A percentile compares a stretch with the other conserved stretches of the same genome.
Evolutionary conservation across 192 early-diverging fungal genomes (phyloP).

Genomic region (Rhizophagus prolifer): DNA sequence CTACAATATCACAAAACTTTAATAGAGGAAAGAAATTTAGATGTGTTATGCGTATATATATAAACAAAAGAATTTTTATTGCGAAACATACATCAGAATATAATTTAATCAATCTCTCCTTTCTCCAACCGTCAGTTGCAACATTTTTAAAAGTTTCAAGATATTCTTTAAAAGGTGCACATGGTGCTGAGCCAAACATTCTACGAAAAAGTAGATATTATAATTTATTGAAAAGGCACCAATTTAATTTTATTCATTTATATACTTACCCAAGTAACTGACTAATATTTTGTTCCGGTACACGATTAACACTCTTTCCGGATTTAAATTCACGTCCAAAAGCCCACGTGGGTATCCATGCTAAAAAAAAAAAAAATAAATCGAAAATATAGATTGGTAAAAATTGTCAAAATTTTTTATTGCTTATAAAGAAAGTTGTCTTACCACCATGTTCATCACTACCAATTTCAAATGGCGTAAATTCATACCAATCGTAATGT

Average conservation of each 20-base stretch:
- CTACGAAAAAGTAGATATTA: constrained; percentile 8
- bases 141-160: constrained; percentile 34
- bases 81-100: background rate
- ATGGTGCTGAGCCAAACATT: constrained; percentile 51
- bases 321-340: constrained; percentile 72
- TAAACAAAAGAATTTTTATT: too few relatives aligned
- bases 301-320: constrained; percentile 55
- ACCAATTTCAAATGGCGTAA: constrained; percentile 79
- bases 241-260: background rate
- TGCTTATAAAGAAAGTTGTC: background rate
- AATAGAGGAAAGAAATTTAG: too few relatives aligned
- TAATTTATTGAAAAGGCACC: background rate
- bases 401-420: too few relatives aligned
- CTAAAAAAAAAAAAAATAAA: constrained; percentile 25
- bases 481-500: constrained; percentile 73
- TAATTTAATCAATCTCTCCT: background rate
- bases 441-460: constrained; percentile 67
- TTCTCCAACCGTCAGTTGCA: constrained; percentile 29
- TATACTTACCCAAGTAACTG: constrained; percentile 59
- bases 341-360: constrained; percentile 77
- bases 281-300: constrained; percentile 73
- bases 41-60: too few relatives aligned
- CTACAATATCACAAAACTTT: too few relatives aligned
- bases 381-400: background rate
- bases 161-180: constrained; percentile 42